Percentiles rank a stretch among this genome's conserved stretches.
phyloP scores from a whole-genome alignment of 75 land plant species.

The Gnetum montanum region DNA sequence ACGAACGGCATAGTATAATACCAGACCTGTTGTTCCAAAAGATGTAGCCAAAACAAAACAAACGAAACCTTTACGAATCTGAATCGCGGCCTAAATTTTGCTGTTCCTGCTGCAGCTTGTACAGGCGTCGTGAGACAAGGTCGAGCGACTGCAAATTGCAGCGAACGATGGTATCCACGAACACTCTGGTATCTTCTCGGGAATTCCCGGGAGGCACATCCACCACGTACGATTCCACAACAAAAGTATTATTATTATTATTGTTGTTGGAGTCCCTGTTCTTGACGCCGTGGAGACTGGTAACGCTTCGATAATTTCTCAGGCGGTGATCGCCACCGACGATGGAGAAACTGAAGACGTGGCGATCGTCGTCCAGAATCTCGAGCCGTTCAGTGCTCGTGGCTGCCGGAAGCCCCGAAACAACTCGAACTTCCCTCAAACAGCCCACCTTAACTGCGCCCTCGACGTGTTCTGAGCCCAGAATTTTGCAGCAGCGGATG shows the following conservation, averaged over 20 bases:
- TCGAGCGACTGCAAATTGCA: constrained; percentile 65
- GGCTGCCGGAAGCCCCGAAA: constrained; percentile 55
- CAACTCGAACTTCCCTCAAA: constrained; percentile 37
- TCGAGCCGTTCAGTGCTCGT: constrained; percentile 52
- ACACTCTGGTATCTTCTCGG: constrained; percentile 37
- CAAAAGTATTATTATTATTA: constrained; percentile 22
- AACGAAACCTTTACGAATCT: background rate
- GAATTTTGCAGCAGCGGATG: constrained; percentile 31
- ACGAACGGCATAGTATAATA: background rate
- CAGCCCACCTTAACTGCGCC: constrained; percentile 37
- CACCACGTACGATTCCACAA: constrained; percentile 62
- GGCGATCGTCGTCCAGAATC: constrained; percentile 50
- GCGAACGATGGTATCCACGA: constrained; percentile 54
- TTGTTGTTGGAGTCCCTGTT: background rate
- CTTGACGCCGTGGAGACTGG: constrained; percentile 26
- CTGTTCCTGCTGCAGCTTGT: background rate
- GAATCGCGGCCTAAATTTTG: background rate
- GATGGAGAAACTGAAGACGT: constrained; percentile 50
- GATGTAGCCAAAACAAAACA: background rate
- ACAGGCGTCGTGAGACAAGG: constrained; percentile 17
- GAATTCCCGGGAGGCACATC: constrained; percentile 63
- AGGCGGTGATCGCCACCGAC: constrained; percentile 66
- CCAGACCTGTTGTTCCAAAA: background rate
- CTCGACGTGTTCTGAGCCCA: constrained; percentile 10
- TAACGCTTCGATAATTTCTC: constrained; percentile 43